Evolutionary conservation across 2,329 filamentous ascomycete species (phyloP).

Genomic region (Colletotrichum lentis): DNA sequence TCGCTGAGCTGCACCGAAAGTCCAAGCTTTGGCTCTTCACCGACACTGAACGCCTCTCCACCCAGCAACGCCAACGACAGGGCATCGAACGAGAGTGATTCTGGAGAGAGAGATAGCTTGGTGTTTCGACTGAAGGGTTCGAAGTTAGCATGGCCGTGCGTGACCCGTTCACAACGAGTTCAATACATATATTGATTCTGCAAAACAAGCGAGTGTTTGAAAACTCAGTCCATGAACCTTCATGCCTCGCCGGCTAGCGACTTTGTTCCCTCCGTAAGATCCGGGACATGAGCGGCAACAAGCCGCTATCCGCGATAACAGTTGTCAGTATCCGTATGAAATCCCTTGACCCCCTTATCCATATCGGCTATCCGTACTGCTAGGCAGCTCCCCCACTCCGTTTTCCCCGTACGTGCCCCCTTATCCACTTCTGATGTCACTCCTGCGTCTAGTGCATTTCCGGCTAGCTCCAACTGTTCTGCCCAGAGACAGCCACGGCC

Average conservation of each 20-base stretch:
- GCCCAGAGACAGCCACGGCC: neutral
- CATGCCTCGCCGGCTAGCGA: neutral
- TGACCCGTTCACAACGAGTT: too few relatives aligned
- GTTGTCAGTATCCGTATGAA: too few relatives aligned
- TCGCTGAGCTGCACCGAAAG: constrained; percentile 13
- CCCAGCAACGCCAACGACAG: neutral
- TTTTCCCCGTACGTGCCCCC: neutral
- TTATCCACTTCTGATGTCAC: constrained; percentile 26
- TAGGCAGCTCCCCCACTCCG: neutral
- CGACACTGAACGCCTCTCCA: neutral
- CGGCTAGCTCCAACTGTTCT: neutral
- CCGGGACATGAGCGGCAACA: neutral
- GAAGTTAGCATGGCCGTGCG: too few relatives aligned
- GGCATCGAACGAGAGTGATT: too few relatives aligned
- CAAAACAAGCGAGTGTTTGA: neutral
- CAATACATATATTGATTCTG: too few relatives aligned
- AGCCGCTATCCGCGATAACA: constrained; percentile 2
- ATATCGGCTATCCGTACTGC: too few relatives aligned
- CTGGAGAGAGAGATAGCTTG: neutral
- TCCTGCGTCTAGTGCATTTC: neutral
- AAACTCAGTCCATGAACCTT: neutral
- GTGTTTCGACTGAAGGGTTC: too few relatives aligned
- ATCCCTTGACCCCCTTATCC: neutral
- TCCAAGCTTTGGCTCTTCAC: neutral
- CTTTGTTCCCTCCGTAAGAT: neutral